A percentile compares a stretch with the other conserved stretches of the same genome.
Evolutionary conservation across 139 green algal genomes (phyloP).

Genomic region (Tetraselmis striata): DNA sequence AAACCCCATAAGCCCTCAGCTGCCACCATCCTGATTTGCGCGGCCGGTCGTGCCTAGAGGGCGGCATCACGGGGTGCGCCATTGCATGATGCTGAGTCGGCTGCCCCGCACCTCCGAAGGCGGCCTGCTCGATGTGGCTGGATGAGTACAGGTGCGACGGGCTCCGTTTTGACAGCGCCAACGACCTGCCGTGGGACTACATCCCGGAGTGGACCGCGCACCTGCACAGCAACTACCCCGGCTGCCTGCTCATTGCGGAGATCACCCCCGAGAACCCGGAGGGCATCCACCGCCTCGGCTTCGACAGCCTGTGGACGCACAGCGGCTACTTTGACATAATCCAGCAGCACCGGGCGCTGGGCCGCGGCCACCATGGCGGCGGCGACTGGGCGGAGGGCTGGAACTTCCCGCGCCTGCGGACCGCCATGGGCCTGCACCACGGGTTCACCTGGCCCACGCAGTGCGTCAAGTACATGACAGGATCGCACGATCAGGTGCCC

Average conservation of each 20-base stretch:
- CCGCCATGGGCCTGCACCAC: slow-evolving; percentile 47
- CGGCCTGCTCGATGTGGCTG: slow-evolving; percentile 24
- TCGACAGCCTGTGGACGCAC: slow-evolving; percentile 50
- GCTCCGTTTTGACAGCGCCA: slow-evolving; percentile 57
- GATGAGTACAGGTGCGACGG: slow-evolving; percentile 45
- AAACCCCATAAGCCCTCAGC: too few relatives aligned
- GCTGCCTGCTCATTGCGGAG: slow-evolving; percentile 53
- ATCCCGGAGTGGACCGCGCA: slow-evolving; percentile 40
- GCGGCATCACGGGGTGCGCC: slow-evolving; percentile 19
- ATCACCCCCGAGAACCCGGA: slow-evolving; percentile 49
- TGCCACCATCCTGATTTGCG: too few relatives aligned
- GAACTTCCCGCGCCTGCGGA: slow-evolving; percentile 44
- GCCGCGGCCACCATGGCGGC: slow-evolving; percentile 45
- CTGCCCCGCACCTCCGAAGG: too few relatives aligned
- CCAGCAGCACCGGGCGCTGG: slow-evolving; percentile 34
- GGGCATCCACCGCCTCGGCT: slow-evolving; percentile 36
- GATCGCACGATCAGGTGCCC: slow-evolving; percentile 57
- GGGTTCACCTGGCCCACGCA: slow-evolving; percentile 48
- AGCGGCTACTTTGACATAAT: slow-evolving; percentile 41
- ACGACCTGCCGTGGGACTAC: slow-evolving; percentile 49
- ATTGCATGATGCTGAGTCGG: not conserved
- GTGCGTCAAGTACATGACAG: slow-evolving; percentile 69
- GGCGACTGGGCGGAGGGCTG: slow-evolving; percentile 44
- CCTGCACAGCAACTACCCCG: slow-evolving; percentile 36
- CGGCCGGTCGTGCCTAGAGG: too few relatives aligned